Percentiles rank a stretch among this genome's conserved stretches.
Evolutionary conservation across 2,329 filamentous ascomycete genomes (phyloP).

Genomic region (Fusarium succisae): DNA sequence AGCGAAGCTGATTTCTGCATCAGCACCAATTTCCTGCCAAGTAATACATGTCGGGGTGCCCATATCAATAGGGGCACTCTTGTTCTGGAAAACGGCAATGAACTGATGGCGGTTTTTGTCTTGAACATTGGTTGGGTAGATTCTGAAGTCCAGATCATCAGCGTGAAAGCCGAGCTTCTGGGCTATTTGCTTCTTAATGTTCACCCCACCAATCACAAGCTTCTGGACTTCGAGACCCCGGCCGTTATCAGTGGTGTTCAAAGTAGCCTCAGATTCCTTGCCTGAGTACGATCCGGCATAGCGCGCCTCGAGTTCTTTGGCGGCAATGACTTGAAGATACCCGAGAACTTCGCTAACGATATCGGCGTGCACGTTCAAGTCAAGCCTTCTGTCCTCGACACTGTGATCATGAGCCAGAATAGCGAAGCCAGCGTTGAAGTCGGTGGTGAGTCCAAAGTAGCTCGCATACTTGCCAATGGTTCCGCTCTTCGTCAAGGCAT

Average conservation of each 20-base stretch:
- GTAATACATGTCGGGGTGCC: constrained; percentile 49
- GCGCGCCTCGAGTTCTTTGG: constrained; percentile 12
- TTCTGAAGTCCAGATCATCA: constrained; percentile 40
- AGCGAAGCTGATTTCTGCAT: constrained; percentile 2
- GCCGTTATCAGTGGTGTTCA: constrained; percentile 33
- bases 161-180: constrained; percentile 29
- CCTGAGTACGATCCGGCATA: constrained; percentile 18
- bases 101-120: constrained; percentile 38
- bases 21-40: constrained; percentile 40
- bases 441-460: constrained; percentile 31
- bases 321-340: constrained; percentile 6
- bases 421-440: constrained; percentile 44
- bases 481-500: constrained; percentile 44
- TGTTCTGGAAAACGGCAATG: constrained; percentile 46
- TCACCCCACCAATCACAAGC: constrained; percentile 14
- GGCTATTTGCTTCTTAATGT: constrained; percentile 33
- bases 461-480: constrained; percentile 42
- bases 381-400: constrained; percentile 35
- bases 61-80: constrained; percentile 41
- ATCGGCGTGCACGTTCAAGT: constrained; percentile 49
- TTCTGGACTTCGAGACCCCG: constrained; percentile 41
- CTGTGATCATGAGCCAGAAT: constrained; percentile 47
- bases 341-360: constrained; percentile 40
- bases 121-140: constrained; percentile 46
- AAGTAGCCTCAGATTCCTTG: not conserved